Base-by-base conservation (phyloP, 2,329 filamentous ascomycete species). In the Cladosporium oxysporum region DNA sequence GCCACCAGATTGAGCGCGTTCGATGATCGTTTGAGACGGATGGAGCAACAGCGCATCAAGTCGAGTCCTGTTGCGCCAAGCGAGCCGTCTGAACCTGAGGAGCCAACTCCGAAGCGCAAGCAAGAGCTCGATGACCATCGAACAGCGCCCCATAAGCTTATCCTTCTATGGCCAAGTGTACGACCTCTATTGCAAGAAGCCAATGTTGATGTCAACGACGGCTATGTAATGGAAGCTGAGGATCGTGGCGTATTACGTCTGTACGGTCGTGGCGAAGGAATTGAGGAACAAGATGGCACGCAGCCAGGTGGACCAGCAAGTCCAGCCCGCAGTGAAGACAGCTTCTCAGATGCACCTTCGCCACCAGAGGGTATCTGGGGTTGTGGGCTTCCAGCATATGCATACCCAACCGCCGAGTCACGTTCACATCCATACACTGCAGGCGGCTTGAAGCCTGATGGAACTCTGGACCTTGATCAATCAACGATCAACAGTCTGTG, bases 91-190 rank as follows among this genome's bases (percentile, higher is more conserved):
- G 37, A 68, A 60, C 29, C 58, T 37, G 63, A 67, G 64, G 61
- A 12, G 83, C 86, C 7, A 80, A 79, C 63, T 37, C 61, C 50
- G 12, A 67, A 68, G 84, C 84, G 1, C 59, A 85, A 91, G 16
- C 87, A 90, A 1, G 91, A 96, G 65, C 91, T 92, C 0, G 86
- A 89, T 31, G 91, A 96, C 70, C 94, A 98, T 74, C 96, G 92
- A 0, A 97, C 93, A 0, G 87, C 92, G n/a, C 93, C 93, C 1
- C 91, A 95, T 60, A 87, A 93, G 68, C 82, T 98, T 21, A 81
- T 98, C 79, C 83, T 74, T 79, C 84, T 68, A 75, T 97, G 74
- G 87, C 91, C 37, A 64, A 78, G 66, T 71, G 82, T 72, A 68
- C 57, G 76, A 72, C 66, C 78, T 70, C 70, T 79, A 67, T 69